Percentiles rank a stretch among this genome's conserved stretches.
phyloP scores from a whole-genome alignment of 106 monocot species.

The Platanthera guangdongensis region DNA sequence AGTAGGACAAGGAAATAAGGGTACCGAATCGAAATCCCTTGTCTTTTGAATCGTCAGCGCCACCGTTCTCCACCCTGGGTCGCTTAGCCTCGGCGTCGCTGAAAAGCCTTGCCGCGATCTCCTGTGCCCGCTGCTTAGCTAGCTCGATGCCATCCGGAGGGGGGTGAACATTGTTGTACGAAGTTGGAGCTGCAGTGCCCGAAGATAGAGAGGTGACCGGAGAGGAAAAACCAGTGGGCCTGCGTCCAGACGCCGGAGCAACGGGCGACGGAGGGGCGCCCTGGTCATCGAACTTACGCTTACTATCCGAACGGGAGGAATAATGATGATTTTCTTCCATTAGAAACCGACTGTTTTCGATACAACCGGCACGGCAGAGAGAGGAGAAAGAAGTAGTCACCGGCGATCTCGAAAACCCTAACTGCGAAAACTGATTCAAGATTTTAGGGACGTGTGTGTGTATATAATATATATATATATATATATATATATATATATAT shows the following conservation, averaged over 20 bases:
- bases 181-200: not conserved
- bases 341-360: not conserved
- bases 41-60: slow-evolving; percentile 17
- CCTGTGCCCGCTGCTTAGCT: slow-evolving; percentile 83
- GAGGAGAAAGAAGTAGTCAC: not conserved
- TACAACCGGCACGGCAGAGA: not conserved
- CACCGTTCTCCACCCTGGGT: slow-evolving; percentile 57
- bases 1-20: not conserved
- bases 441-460: no score
- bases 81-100: slow-evolving; percentile 83
- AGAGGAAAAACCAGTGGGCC: slow-evolving; percentile 60
- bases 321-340: slow-evolving; percentile 64
- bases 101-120: slow-evolving; percentile 69
- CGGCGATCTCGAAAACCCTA: not conserved
- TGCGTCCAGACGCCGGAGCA: slow-evolving; percentile 29
- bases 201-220: slow-evolving; percentile 27
- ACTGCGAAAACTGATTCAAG: not conserved
- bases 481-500: no score
- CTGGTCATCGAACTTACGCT: slow-evolving; percentile 79
- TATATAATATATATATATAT: no score
- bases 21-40: slow-evolving; percentile 8
- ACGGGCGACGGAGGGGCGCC: not conserved
- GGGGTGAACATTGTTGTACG: slow-evolving; percentile 31
- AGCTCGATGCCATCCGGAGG: slow-evolving; percentile 64
- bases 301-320: slow-evolving; percentile 48